phyloP scores from a whole-genome alignment of 192 early-diverging fungal species.

The Podila epigama region DNA sequence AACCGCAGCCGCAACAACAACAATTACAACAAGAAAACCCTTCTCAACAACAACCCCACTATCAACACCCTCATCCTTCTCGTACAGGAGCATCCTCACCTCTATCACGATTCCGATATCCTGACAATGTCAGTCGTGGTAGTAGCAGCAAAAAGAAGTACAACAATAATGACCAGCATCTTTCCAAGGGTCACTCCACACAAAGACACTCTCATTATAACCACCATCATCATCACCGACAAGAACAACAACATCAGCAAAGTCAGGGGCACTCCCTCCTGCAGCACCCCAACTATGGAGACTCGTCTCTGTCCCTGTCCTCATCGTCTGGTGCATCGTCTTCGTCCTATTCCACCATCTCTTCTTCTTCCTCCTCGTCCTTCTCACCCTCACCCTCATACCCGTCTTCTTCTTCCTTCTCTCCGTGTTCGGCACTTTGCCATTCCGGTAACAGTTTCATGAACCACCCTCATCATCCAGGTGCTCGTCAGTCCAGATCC shows the following conservation, averaged over 20 bases:
- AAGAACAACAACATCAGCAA: too few relatives aligned
- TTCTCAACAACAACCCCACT: too few relatives aligned
- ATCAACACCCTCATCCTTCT: too few relatives aligned
- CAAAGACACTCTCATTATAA: too few relatives aligned
- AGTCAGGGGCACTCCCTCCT: too few relatives aligned
- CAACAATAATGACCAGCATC: background rate
- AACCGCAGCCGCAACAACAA: background rate
- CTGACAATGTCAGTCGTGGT: background rate
- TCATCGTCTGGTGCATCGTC: constrained; percentile 19
- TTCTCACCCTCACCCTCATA: constrained; percentile 13
- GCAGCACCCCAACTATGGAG: background rate
- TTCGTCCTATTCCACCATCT: constrained; percentile 19
- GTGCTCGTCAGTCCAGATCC: too few relatives aligned
- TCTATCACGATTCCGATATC: background rate
- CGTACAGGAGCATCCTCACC: background rate
- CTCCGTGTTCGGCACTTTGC: constrained; percentile 31
- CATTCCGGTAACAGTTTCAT: constrained; percentile 2
- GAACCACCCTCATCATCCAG: too few relatives aligned
- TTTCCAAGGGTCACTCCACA: background rate
- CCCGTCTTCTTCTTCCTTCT: too few relatives aligned
- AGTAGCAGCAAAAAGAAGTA: background rate
- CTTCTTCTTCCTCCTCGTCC: constrained; percentile 6
- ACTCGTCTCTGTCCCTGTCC: constrained; percentile 6
- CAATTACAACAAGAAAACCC: too few relatives aligned
- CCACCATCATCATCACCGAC: too few relatives aligned